Conservation (phyloP, 2,329 filamentous ascomycete genomes). For the Furcasterigmium furcatum region DNA sequence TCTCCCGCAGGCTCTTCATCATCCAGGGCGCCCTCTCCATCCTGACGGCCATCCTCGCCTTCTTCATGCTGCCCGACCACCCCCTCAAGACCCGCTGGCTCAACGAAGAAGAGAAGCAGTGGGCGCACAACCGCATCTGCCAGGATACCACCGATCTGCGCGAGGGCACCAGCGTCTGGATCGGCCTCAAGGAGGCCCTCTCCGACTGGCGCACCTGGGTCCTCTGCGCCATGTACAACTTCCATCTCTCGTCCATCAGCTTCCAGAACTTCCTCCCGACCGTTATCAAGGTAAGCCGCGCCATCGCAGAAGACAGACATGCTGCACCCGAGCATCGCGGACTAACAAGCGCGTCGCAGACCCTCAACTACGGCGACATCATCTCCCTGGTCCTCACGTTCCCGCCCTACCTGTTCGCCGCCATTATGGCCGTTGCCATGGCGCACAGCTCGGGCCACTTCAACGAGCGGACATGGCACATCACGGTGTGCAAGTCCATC, state of each 20-base stretch:
- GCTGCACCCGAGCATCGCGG: too few relatives aligned
- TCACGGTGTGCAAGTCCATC: constrained; percentile 33
- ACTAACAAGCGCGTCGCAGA: constrained; percentile 14
- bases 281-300: constrained; percentile 51
- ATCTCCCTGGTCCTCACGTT: constrained; percentile 44
- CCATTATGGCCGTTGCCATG: constrained; percentile 29
- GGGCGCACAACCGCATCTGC: constrained; percentile 35
- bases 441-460: constrained; percentile 38
- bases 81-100: constrained; percentile 29
- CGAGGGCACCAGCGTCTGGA: constrained; percentile 33
- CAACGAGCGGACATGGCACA: constrained; percentile 45
- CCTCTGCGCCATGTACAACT: constrained; percentile 20
- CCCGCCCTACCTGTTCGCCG: constrained; percentile 35
- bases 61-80: constrained; percentile 22
- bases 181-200: constrained; percentile 19
- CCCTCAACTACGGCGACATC: constrained; percentile 34
- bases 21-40: constrained; percentile 19
- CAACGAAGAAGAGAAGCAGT: constrained; percentile 28
- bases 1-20: constrained; percentile 16
- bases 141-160: constrained; percentile 19
- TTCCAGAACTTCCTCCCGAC: constrained; percentile 77
- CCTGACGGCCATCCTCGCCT: constrained; percentile 11
- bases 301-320: too few relatives aligned
- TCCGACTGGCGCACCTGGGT: constrained; percentile 20
- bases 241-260: constrained; percentile 43